Evolutionary conservation across 2,329 filamentous ascomycete species (phyloP).

Genomic region (Sporothrix schenckii): DNA sequence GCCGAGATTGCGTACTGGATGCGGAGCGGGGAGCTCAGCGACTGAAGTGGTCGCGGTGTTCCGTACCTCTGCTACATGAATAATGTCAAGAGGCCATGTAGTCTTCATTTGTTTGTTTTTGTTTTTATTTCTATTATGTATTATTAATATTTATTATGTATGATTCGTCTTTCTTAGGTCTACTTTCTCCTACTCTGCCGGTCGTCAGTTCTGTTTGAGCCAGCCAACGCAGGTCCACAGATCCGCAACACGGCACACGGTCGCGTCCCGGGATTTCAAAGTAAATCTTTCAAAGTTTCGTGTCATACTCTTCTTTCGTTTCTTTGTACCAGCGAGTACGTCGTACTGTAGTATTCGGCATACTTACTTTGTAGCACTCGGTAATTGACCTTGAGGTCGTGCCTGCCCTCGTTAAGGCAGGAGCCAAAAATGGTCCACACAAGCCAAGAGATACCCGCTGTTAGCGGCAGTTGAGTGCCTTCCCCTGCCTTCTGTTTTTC

Average conservation of each 20-base stretch:
- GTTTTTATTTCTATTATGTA: too few species aligned
- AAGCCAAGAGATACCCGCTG: not conserved
- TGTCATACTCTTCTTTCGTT: not conserved
- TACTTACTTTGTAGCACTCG: not conserved
- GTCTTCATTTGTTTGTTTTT: not conserved
- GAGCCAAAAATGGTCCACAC: too few species aligned
- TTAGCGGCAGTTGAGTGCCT: not conserved
- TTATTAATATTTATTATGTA: not conserved
- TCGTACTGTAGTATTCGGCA: not conserved
- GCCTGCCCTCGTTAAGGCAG: too few species aligned
- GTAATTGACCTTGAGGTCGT: not conserved
- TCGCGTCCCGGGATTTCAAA: not conserved
- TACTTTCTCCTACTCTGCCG: not conserved
- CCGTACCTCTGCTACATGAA: not conserved
- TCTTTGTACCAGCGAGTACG: not conserved
- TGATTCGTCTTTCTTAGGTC: not conserved
- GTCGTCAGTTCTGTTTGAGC: slow-evolving; percentile 11
- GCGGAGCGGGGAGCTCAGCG: not conserved
- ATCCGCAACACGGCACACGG: slow-evolving; percentile 6
- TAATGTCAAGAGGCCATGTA: not conserved
- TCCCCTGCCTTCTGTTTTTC: not conserved
- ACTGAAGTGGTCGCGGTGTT: not conserved
- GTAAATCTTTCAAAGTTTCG: not conserved
- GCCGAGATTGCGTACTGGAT: slow-evolving; percentile 18
- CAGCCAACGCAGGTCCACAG: not conserved